Percentiles rank a stretch among this genome's conserved stretches.
These are phyloP conservation scores for Fusarium heterosporum DNA, from an alignment of 2,329 filamentous ascomycete genomes.

Conservation along the genomic window DNA sequence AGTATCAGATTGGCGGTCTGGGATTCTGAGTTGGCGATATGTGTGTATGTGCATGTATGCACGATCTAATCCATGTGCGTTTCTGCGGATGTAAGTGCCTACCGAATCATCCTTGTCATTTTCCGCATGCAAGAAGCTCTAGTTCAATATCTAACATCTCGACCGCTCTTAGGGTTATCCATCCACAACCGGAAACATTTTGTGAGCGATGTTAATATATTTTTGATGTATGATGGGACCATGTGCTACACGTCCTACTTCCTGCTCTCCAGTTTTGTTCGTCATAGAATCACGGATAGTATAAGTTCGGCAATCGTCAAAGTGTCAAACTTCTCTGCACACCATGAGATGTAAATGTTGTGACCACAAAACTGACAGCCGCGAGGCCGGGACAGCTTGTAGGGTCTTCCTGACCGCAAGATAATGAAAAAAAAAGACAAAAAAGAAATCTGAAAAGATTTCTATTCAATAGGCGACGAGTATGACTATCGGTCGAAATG, in stretches of 20 bases:
- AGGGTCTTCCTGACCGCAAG: conserved; percentile 21
- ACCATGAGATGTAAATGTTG: background rate
- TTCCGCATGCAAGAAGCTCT: conserved; percentile 22
- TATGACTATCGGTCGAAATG: conserved; percentile 3
- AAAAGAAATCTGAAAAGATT: too few relatives aligned
- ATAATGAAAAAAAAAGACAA: background rate
- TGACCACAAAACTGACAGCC: background rate
- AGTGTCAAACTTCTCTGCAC: background rate
- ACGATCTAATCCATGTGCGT: conserved; percentile 36
- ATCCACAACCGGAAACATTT: background rate
- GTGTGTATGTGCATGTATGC: conserved; percentile 42
- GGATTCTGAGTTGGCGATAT: conserved; percentile 46
- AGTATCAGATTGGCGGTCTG: conserved; percentile 43
- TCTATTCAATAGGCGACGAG: conserved; percentile 1
- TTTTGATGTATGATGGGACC: background rate
- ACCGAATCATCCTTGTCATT: background rate
- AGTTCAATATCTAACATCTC: conserved; percentile 20
- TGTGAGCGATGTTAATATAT: background rate
- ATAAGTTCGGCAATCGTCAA: background rate
- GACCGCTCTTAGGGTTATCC: conserved; percentile 4
- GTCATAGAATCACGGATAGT: too few relatives aligned
- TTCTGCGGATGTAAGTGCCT: background rate
- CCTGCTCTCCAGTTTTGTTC: background rate
- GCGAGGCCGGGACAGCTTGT: background rate
- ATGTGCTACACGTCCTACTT: background rate